Evolutionary conservation across 768 basidiomycete genomes (phyloP).

Genomic region (Suillus americanus): DNA sequence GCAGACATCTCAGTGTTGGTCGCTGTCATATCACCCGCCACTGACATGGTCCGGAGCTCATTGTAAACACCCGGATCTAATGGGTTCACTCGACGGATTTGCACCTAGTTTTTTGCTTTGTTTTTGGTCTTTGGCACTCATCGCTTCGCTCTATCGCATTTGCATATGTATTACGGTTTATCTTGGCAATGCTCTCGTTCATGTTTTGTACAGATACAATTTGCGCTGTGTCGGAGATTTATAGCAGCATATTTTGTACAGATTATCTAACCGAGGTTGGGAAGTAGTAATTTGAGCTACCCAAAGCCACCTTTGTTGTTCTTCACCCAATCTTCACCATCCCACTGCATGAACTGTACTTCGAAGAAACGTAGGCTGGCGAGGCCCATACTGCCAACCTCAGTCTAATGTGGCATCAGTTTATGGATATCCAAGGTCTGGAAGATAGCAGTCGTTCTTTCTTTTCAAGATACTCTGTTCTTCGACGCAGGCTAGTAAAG

Average conservation of each 20-base stretch:
- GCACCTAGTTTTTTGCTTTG: not conserved
- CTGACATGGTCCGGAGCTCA: constrained; percentile 20
- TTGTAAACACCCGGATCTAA: not conserved
- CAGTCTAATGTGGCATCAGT: too few species aligned
- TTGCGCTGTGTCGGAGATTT: not conserved
- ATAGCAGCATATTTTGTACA: not conserved
- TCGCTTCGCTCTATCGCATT: not conserved
- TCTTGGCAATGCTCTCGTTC: not conserved
- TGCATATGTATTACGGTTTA: not conserved
- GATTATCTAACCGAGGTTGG: not conserved
- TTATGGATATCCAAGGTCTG: too few species aligned
- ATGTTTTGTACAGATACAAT: not conserved
- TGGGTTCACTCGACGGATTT: not conserved
- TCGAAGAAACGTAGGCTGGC: not conserved
- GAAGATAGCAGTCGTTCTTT: not conserved
- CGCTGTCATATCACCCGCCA: constrained; percentile 57
- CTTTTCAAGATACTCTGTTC: not conserved
- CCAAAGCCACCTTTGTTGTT: not conserved
- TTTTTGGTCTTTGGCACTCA: not conserved
- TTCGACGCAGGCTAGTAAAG: not conserved
- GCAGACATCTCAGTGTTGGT: constrained; percentile 68
- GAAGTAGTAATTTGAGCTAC: not conserved
- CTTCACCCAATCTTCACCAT: not conserved
- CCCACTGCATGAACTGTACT: too few species aligned
- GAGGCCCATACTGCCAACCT: too few species aligned